These are phyloP conservation scores for Persicaria maculosa DNA, from an alignment of 148 eudicot genomes.

Conservation along the genomic window DNA sequence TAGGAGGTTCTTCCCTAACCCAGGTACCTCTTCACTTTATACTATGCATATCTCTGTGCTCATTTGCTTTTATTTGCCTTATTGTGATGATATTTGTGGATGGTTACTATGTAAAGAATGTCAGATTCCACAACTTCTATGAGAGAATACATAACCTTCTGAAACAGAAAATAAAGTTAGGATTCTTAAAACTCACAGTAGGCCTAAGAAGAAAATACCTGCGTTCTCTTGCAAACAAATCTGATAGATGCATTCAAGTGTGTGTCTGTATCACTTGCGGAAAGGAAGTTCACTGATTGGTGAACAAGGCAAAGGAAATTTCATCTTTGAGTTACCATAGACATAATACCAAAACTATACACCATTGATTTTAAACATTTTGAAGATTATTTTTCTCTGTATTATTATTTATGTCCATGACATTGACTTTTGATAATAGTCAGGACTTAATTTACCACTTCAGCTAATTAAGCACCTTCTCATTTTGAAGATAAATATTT, in stretches of 20 bases:
- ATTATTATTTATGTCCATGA: neutral
- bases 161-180: neutral
- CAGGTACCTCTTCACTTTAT: slow-evolving; percentile 31
- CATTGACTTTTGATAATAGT: neutral
- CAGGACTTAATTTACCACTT: neutral
- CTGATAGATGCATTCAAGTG: no score
- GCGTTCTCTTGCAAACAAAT: no score
- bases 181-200: neutral
- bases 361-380: neutral
- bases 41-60: neutral
- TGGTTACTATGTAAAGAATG: neutral
- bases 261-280: neutral
- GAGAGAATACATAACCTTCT: neutral
- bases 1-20: slow-evolving; percentile 87
- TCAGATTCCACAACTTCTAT: neutral
- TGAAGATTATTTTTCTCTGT: neutral
- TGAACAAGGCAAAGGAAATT: neutral
- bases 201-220: neutral
- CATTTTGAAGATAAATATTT: neutral
- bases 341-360: neutral
- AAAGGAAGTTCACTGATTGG: neutral
- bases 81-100: neutral
- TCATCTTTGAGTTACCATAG: neutral
- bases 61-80: neutral
- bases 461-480: neutral